Evolutionary conservation across 108 stramenopile species (phyloP).

Genomic region (Conticribra guillardii): DNA sequence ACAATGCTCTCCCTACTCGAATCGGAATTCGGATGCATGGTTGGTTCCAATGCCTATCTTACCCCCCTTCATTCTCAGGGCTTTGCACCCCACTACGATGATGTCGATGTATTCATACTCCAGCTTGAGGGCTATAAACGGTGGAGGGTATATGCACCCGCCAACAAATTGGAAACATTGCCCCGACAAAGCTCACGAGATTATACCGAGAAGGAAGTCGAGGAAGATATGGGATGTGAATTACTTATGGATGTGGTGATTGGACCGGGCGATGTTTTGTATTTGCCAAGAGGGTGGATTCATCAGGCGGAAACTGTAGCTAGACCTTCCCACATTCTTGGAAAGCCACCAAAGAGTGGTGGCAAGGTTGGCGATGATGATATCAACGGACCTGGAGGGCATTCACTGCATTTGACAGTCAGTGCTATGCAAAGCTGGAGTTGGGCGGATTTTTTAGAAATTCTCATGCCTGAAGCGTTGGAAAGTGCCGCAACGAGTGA

Average conservation of each 20-base stretch:
- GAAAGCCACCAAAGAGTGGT: slow-evolving; percentile 42
- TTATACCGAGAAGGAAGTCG: slow-evolving; percentile 71
- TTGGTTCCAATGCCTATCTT: slow-evolving; percentile 95
- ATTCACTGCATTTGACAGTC: slow-evolving; percentile 96
- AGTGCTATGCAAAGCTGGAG: slow-evolving; percentile 93
- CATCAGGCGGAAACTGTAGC: slow-evolving; percentile 91
- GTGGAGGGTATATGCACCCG: slow-evolving; percentile 91
- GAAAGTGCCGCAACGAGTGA: slow-evolving; percentile 67
- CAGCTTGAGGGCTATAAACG: slow-evolving; percentile 92
- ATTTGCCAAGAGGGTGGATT: slow-evolving; percentile 96
- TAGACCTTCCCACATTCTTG: slow-evolving; percentile 12
- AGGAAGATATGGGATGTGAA: slow-evolving; percentile 51
- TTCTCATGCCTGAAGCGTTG: slow-evolving; percentile 89
- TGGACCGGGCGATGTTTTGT: slow-evolving; percentile 91
- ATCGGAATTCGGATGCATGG: slow-evolving; percentile 92
- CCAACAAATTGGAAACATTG: slow-evolving; percentile 58
- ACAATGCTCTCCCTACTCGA: slow-evolving; percentile 87
- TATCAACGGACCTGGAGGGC: slow-evolving; percentile 10
- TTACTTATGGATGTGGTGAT: slow-evolving; percentile 75
- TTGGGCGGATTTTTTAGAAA: slow-evolving; percentile 91
- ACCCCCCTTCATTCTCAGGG: slow-evolving; percentile 94
- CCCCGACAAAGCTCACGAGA: slow-evolving; percentile 78
- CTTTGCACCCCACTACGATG: slow-evolving; percentile 99
- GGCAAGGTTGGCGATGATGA: not conserved
- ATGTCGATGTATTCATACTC: slow-evolving; percentile 96